Conservation (phyloP, 225 moss, liverwort and hornwort genomes). For the Physcomitrium patens region DNA sequence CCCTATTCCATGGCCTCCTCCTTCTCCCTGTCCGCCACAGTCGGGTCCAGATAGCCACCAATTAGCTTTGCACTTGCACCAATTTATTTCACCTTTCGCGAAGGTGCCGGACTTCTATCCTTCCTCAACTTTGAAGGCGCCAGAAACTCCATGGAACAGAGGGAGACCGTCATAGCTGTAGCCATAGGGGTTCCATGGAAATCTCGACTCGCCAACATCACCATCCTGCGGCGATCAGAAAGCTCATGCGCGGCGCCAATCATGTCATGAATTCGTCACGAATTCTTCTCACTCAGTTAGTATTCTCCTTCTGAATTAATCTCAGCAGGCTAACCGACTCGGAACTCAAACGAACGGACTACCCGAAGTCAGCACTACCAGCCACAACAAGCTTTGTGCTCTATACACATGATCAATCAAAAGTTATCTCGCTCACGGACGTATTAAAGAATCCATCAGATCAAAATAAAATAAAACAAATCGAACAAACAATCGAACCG, state of each 20-base stretch:
- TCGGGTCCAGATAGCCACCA: conserved; percentile 3
- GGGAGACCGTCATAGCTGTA: neutral
- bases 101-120: neutral
- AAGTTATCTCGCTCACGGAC: no score
- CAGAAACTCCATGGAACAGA: neutral
- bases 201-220: neutral
- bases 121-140: neutral
- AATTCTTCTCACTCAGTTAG: neutral
- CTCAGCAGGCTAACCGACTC: no score
- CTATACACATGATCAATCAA: no score
- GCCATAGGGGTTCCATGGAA: neutral
- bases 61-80: neutral
- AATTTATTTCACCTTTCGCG: neutral
- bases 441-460: no score
- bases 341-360: no score
- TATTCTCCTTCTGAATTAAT: neutral
- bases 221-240: neutral
- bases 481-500: no score
- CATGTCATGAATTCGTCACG: neutral
- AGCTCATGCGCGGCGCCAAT: neutral
- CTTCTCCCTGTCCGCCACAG: conserved; percentile 25
- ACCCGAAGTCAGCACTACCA: no score
- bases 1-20: conserved; percentile 40
- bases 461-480: no score
- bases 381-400: no score